Evolutionary conservation across 768 basidiomycete species (phyloP).

Genomic region (Pholiota molesta): DNA sequence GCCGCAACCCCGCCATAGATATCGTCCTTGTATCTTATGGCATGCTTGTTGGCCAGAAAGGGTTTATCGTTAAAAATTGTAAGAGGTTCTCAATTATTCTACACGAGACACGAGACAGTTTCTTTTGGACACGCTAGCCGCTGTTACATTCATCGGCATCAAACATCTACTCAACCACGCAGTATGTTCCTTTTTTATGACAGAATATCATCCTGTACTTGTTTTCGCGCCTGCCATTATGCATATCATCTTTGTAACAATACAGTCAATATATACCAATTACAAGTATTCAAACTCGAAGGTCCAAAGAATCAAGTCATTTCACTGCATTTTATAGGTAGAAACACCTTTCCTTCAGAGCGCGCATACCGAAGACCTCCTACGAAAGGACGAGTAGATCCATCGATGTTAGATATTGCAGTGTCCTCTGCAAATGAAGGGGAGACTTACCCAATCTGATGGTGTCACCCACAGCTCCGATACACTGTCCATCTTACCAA

Average conservation of each 20-base stretch:
- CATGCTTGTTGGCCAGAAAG: background rate
- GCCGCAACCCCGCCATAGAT: background rate
- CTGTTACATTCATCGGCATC: background rate
- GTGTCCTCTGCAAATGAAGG: background rate
- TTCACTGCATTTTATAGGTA: conserved; percentile 52
- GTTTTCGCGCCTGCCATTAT: conserved; percentile 16
- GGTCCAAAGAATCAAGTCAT: background rate
- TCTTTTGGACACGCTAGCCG: background rate
- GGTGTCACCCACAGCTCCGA: conserved; percentile 88
- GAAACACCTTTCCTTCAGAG: conserved; percentile 81
- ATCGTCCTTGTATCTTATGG: background rate
- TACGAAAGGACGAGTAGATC: conserved; percentile 29
- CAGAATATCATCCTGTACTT: background rate
- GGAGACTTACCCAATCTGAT: conserved; percentile 75
- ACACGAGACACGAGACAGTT: too few species aligned
- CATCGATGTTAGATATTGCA: conserved; percentile 4
- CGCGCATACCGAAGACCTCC: conserved; percentile 81
- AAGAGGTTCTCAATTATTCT: background rate
- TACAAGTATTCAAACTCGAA: conserved; percentile 1
- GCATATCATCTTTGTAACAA: conserved; percentile 14
- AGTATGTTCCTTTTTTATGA: background rate
- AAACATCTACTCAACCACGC: background rate
- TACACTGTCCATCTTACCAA: conserved; percentile 90
- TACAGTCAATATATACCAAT: conserved; percentile 12
- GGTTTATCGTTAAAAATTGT: background rate